Evolutionary conservation across 2,329 filamentous ascomycete genomes (phyloP), one percentile per base, ranked within the genome.

Genomic region (Trichoderma polysporum): DNA sequence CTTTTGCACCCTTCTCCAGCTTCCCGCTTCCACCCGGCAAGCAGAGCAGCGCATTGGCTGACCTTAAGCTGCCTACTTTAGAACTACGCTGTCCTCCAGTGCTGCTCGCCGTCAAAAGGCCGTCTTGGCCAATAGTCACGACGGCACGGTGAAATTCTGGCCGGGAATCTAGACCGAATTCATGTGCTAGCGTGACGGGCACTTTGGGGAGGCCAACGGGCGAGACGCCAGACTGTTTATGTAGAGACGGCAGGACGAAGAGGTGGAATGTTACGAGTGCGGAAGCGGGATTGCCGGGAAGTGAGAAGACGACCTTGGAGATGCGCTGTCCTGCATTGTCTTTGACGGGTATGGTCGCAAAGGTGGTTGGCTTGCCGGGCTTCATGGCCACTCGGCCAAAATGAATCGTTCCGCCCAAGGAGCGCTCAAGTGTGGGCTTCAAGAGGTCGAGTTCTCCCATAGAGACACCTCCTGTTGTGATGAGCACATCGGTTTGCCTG

Each of bases 341-440:
- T 77, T 89, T 89, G 45, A 86, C 82, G 1, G 92, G 89, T 0
- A 98, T 86, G 0, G 93, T 97, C 2, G 95, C 95, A 77, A 99
- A 99, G 0, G 95, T 99, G 0, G 94, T 97, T 2, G 95, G 95
- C 79, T 98, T 99, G 4, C 95, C 95, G 0, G 95, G 95, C 81
- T 99, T 99, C 95, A 99, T 98, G 64, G 90, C 87, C 2, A 99
- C 95, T 3, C 95, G 90, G 27, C 95, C 95, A 73, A 99, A 99
- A 78, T 97, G 95, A 71, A 99, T 97, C 0, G 90, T 95, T 8
- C 95, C 95, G 66, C 93, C 93, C 1, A 99, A 86, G 1, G 89
- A 85, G 49, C 94, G 90, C 81, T 98, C 95, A 73, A 99, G 92
- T 0, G 94, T 98, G 0, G 95, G 94, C 77, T 99, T 99, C 22